Base-by-base conservation (phyloP, 176 grass and related monocot species). In the Eremochloa ophiuroides region DNA sequence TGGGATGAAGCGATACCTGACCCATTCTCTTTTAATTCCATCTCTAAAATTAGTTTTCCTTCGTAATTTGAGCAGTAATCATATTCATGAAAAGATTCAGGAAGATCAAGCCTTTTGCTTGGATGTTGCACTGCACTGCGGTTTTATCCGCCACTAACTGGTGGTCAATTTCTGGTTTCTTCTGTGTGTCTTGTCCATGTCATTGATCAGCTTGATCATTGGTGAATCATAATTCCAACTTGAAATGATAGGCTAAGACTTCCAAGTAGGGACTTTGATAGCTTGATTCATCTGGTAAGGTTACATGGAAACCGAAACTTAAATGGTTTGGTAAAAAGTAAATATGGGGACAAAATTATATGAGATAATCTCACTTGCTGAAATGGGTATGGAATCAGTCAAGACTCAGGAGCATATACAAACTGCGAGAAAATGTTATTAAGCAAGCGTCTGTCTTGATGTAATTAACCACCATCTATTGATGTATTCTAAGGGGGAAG, bases 41-140 rank as follows among this genome's bases (percentile, higher is more conserved):
- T 82, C 62, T 77, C 27, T 44, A 75, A 79, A 71, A 31, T 34
- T 77, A 70, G 12, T 76, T 53, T 71, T 76, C n/a, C 73, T 82
- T 44, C 7, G 14, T 70, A 53, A 53, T 44, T 77, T 78, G 43
- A 82, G 65, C 73, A 87, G 62, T 77, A 51, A 81, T 12, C 17
- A 65, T 74, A 18, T 83, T 41, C 69, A 74, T 46, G 0, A 16
- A 74, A 74, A 69, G 37, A 76, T 82, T 76, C 22, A 28, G 69
- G 14, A 74, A 43, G 39, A 51, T 40, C 39, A 69, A 56, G 23
- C 76, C 43, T 72, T 75, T 43, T 74, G 48, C 39, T 44, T 43
- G 80, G 34, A 17, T 50, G 20, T 59, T 44, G 10, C 29, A 48
- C 7, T 39, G 38, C 29, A 81, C 67, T 61, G 37, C 1, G 12